Conservation (phyloP, 345 rosid species). For the Euphorbia pulcherrima region DNA sequence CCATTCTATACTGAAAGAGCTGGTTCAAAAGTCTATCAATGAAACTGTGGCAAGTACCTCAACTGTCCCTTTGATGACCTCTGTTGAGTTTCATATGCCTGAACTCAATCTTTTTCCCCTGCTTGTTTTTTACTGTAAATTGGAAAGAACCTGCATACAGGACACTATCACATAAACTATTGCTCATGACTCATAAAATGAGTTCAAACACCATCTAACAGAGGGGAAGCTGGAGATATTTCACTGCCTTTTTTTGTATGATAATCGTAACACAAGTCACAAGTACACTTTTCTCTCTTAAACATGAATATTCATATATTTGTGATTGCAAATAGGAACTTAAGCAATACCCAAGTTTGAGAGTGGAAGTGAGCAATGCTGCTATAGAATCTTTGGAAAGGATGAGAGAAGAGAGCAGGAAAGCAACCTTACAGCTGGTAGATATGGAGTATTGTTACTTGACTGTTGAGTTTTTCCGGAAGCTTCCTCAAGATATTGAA, state of each 20-base stretch:
- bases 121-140: not conserved
- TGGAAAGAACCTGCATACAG: not conserved
- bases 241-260: not conserved
- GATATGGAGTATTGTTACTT: slow-evolving; percentile 92
- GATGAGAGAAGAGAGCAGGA: slow-evolving; percentile 90
- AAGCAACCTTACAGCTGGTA: slow-evolving; percentile 76
- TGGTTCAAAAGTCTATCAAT: slow-evolving; percentile 69
- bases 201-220: not conserved
- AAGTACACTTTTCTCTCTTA: not conserved
- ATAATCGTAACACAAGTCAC: not conserved
- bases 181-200: not conserved
- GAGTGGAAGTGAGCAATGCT: slow-evolving; percentile 80
- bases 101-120: not conserved
- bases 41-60: slow-evolving; percentile 55
- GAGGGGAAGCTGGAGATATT: not conserved
- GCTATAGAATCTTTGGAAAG: slow-evolving; percentile 80
- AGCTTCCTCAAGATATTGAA: slow-evolving; percentile 92
- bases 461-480: slow-evolving; percentile 91
- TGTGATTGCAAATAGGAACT: slow-evolving; percentile 55
- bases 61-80: slow-evolving; percentile 1
- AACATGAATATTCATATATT: not conserved
- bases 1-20: slow-evolving; percentile 78
- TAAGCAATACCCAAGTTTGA: slow-evolving; percentile 82
- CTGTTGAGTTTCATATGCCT: not conserved
- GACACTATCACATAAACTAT: slow-evolving; percentile 4